Percentiles rank a stretch among this genome's conserved stretches.
Conservation (phyloP, 1,284 basidiomycete genomes). For the Earliella scabrosa region DNA sequence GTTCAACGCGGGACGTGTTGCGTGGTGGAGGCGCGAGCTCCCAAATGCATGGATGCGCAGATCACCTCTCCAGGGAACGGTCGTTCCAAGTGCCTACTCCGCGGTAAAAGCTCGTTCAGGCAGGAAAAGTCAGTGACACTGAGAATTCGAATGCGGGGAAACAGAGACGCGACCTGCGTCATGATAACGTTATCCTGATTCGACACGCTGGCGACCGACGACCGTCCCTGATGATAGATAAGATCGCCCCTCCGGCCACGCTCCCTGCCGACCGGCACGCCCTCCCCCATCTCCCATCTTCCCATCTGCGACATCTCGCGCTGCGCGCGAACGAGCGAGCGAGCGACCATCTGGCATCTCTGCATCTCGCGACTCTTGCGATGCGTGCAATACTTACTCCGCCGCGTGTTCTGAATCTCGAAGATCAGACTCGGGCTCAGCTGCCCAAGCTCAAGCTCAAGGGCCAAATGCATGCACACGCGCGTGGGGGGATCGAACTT, state of each 20-base stretch:
- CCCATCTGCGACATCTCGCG: not conserved
- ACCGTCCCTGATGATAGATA: slow-evolving; percentile 17
- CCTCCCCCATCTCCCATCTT: not conserved
- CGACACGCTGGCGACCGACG: not conserved
- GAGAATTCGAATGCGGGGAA: slow-evolving; percentile 18
- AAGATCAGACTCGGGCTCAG: too few species aligned
- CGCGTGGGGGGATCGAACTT: not conserved
- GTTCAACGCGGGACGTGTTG: too few species aligned
- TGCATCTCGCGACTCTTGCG: not conserved
- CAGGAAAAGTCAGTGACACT: too few species aligned
- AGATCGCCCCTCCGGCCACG: not conserved
- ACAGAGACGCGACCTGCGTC: slow-evolving; percentile 23
- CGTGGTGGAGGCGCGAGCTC: too few species aligned
- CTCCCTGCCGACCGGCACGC: not conserved
- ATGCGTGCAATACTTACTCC: not conserved
- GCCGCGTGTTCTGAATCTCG: too few species aligned
- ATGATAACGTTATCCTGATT: slow-evolving; percentile 25
- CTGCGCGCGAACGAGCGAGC: too few species aligned
- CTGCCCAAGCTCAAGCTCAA: too few species aligned
- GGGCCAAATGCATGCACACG: not conserved
- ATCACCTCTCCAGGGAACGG: too few species aligned
- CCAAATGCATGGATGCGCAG: too few species aligned
- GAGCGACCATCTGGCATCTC: too few species aligned
- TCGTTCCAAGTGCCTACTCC: too few species aligned
- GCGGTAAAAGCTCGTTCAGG: too few species aligned